Percentiles rank a stretch among this genome's conserved stretches.
Conservation (phyloP, 257 asterid species). For the Nicotiana sylvestris region DNA sequence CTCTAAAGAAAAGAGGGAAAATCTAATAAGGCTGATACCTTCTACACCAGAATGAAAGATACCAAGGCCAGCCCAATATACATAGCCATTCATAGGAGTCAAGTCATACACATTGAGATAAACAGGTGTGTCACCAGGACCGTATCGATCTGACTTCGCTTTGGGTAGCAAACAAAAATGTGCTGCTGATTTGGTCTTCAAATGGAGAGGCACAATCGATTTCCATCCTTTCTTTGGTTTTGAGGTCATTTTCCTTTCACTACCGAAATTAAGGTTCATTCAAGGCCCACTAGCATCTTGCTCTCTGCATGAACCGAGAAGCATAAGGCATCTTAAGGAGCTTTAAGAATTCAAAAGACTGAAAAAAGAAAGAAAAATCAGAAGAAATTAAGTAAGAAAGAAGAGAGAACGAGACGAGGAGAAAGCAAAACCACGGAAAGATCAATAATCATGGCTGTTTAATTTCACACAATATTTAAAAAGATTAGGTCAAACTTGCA, state of each 20-base stretch:
- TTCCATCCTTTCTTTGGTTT: conserved; percentile 78
- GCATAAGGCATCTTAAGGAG: not conserved
- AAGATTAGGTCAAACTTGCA: not conserved
- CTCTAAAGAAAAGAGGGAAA: not conserved
- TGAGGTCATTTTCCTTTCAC: conserved; percentile 50
- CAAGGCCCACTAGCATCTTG: conserved; percentile 32
- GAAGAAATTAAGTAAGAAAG: not conserved
- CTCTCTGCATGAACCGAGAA: conserved; percentile 35
- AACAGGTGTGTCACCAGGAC: conserved; percentile 60
- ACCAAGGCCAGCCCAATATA: conserved; percentile 96
- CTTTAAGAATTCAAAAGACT: not conserved
- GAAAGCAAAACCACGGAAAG: not conserved
- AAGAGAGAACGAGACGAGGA: not conserved
- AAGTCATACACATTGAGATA: conserved; percentile 90
- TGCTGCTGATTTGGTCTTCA: conserved; percentile 57
- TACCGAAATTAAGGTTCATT: conserved; percentile 27
- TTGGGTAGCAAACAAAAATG: conserved; percentile 82
- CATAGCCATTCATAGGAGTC: conserved; percentile 81
- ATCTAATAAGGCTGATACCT: conserved; percentile 34
- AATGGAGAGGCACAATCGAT: conserved; percentile 51
- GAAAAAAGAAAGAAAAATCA: not conserved
- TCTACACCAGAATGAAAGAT: conserved; percentile 94
- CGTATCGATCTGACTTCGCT: conserved; percentile 55
- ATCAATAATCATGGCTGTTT: not conserved
- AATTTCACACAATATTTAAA: not conserved